Conservation (phyloP, 2,329 filamentous ascomycete genomes). For the Dissoconium aciculare region DNA sequence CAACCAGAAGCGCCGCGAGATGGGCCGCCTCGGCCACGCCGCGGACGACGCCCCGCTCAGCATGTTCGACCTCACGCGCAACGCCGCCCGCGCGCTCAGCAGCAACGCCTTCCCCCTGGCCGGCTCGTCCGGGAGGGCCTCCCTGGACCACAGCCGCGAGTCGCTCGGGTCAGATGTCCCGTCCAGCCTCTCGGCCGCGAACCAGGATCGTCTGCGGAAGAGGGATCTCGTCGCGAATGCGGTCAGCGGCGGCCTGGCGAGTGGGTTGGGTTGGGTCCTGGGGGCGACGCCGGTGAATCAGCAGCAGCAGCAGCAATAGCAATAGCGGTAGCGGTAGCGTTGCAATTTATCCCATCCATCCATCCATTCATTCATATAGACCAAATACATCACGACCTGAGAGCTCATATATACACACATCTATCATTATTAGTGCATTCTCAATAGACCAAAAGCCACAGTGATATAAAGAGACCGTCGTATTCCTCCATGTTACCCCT, state of each 20-base stretch:
- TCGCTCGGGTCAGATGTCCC: neutral
- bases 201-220: constrained; percentile 43
- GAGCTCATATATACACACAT: too few relatives aligned
- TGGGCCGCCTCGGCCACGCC: constrained; percentile 17
- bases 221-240: constrained; percentile 56
- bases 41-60: constrained; percentile 36
- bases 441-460: too few relatives aligned
- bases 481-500: too few relatives aligned
- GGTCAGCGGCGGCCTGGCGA: constrained; percentile 46
- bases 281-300: constrained; percentile 29
- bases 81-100: constrained; percentile 33
- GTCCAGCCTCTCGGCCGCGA: constrained; percentile 6
- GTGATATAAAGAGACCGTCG: too few relatives aligned
- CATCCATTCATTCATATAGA: too few relatives aligned
- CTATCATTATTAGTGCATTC: too few relatives aligned
- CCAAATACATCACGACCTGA: too few relatives aligned
- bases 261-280: constrained; percentile 50
- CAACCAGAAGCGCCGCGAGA: constrained; percentile 29
- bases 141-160: constrained; percentile 6
- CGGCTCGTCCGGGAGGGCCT: constrained; percentile 6
- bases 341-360: too few relatives aligned
- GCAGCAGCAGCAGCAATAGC: neutral
- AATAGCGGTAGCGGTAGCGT: neutral
- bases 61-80: constrained; percentile 38
- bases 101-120: constrained; percentile 33